Conservation (phyloP, 2,329 filamentous ascomycete genomes). For the Orbilia blumenaviensis region DNA sequence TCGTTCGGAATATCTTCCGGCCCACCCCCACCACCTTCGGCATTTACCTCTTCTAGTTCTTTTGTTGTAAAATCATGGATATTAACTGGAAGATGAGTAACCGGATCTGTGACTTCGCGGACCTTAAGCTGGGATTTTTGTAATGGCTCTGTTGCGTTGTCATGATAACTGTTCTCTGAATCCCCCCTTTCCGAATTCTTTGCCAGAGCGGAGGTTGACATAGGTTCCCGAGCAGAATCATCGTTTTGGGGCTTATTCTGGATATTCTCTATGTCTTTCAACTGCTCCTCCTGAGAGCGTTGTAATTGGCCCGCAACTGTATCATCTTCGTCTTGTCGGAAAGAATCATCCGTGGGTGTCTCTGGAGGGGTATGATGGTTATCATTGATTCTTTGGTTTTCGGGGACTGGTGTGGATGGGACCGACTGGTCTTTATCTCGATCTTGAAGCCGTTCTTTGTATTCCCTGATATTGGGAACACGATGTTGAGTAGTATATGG, state of each 20-base stretch:
- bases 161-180: not conserved
- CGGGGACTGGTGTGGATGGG: not conserved
- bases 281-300: not conserved
- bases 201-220: constrained; percentile 2
- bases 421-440: constrained; percentile 17
- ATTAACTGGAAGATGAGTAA: constrained; percentile 74
- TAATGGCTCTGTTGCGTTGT: constrained; percentile 11
- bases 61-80: constrained; percentile 75
- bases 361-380: constrained; percentile 25
- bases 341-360: constrained; percentile 12
- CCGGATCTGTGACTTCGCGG: constrained; percentile 72
- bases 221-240: constrained; percentile 15
- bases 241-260: not conserved
- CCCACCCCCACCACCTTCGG: constrained; percentile 54
- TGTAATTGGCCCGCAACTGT: not conserved
- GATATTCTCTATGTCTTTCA: not conserved
- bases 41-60: constrained; percentile 65
- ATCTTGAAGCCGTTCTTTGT: constrained; percentile 62
- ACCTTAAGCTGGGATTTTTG: constrained; percentile 59
- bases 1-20: constrained; percentile 62
- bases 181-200: not conserved
- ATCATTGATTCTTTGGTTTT: not conserved
- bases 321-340: not conserved
- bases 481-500: constrained; percentile 64
- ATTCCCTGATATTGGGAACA: constrained; percentile 66